phyloP scores from a whole-genome alignment of 805 yeast species.

The Wickerhamomyces bisporus region DNA sequence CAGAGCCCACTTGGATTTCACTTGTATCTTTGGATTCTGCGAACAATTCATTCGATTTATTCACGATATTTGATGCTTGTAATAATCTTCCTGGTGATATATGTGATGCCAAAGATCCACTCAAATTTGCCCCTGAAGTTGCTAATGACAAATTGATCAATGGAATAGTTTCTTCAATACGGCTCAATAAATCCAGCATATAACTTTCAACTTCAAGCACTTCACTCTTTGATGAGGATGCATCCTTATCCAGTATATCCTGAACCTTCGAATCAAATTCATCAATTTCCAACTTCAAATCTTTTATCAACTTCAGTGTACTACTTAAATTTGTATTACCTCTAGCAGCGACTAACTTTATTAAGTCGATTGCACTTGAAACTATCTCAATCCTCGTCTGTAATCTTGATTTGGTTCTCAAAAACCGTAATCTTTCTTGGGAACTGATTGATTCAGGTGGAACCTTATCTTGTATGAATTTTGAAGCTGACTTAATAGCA shows the following conservation, averaged over 20 bases:
- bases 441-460: slow-evolving; percentile 34
- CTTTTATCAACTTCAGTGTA: slow-evolving; percentile 48
- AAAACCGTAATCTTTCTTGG: slow-evolving; percentile 40
- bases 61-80: slow-evolving; percentile 51
- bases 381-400: slow-evolving; percentile 56
- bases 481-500: slow-evolving; percentile 60
- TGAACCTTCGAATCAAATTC: slow-evolving; percentile 48
- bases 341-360: slow-evolving; percentile 55
- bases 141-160: slow-evolving; percentile 58
- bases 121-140: slow-evolving; percentile 62
- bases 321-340: slow-evolving; percentile 55
- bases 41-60: slow-evolving; percentile 31
- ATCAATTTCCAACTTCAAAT: slow-evolving; percentile 52
- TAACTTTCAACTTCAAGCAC: slow-evolving; percentile 44
- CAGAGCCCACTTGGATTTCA: slow-evolving; percentile 49
- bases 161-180: slow-evolving; percentile 68
- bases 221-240: slow-evolving; percentile 28
- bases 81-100: slow-evolving; percentile 62
- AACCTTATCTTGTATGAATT: slow-evolving; percentile 41
- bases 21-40: slow-evolving; percentile 6
- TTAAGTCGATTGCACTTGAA: slow-evolving; percentile 61
- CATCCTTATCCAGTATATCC: slow-evolving; percentile 29
- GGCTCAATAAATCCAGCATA: slow-evolving; percentile 40
- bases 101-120: slow-evolving; percentile 41
- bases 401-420: slow-evolving; percentile 37